A percentile compares a stretch with the other conserved stretches of the same genome.
Conservation (phyloP, 192 early-diverging fungal genomes). For the Oehlia diaphana region DNA sequence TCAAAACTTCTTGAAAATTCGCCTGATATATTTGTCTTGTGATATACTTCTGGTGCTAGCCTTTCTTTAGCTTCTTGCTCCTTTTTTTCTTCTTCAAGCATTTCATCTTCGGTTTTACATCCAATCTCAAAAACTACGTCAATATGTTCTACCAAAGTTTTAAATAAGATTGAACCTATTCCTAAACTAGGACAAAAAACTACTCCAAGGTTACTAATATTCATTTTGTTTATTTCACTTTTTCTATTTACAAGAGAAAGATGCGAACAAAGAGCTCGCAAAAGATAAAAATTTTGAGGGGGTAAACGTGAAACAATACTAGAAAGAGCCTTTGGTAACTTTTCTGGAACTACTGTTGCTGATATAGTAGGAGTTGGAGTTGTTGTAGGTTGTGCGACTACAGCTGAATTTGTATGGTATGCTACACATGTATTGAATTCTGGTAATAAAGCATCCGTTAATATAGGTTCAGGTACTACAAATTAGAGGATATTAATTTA, state of each 20-base stretch:
- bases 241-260: slow-evolving; percentile 51
- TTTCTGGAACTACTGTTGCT: slow-evolving; percentile 27
- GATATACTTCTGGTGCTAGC: slow-evolving; percentile 13
- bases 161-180: slow-evolving; percentile 55
- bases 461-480: slow-evolving; percentile 52
- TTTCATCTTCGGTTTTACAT: slow-evolving; percentile 6
- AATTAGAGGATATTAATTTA: not conserved
- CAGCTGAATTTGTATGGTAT: not conserved
- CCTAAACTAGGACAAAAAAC: slow-evolving; percentile 63
- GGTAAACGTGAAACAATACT: slow-evolving; percentile 48
- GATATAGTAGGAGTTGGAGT: slow-evolving; percentile 34
- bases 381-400: slow-evolving; percentile 11
- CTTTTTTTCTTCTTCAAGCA: slow-evolving; percentile 3
- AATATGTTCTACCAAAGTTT: slow-evolving; percentile 44
- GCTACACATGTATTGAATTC: slow-evolving; percentile 41
- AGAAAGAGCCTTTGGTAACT: slow-evolving; percentile 21
- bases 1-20: slow-evolving; percentile 26
- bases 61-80: slow-evolving; percentile 13
- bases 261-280: slow-evolving; percentile 53
- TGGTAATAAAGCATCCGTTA: slow-evolving; percentile 44
- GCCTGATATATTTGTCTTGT: slow-evolving; percentile 18
- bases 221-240: slow-evolving; percentile 58
- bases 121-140: slow-evolving; percentile 20
- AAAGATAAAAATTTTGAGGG: slow-evolving; percentile 48
- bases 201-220: slow-evolving; percentile 56